Base-by-base conservation (phyloP, 805 yeast species). In the Kuraishia hungarica region DNA sequence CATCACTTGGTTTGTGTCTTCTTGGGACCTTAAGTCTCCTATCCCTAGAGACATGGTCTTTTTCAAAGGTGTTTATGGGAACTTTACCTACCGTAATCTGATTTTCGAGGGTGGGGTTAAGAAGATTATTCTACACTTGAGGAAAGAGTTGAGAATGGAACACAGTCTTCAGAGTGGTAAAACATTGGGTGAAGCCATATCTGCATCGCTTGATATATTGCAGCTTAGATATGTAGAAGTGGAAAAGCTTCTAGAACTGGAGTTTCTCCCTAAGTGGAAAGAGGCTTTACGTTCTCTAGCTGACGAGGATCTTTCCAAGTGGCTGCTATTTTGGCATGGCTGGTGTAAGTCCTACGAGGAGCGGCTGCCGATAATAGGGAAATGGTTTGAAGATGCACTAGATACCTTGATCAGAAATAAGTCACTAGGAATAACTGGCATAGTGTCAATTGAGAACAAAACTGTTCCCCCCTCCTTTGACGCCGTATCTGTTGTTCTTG, bases 21-120 rank as follows among this genome's bases (percentile, higher is more conserved):
- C 50, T 1, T 66, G 69, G 69, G 59, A 62, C 48, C 19, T 22
- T 11, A n/a, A 10, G 3, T 47, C 49, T 17, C 15, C 6, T 35
- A 39, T 53, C 5, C 54, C 50, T 3, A 50, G 43, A 15, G 51
- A 52, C 5, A 39, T 52, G 49, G 50, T 50, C 2, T 50, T 35
- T 10, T 19, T 29, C 23, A 50, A 35, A 28, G 51, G 29, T 29
- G 19, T 50, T 24, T 29, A 26, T 15, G 51, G 51, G 2, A 35
- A 50, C 4, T 15, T 15, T 6, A 19, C 10, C 11, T 50, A 50
- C 26, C 23, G 21, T 5, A 13, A 17, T 29, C 13, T 50, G 2
- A 11, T 50, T n/a, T 19, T 24, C 17, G 43, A 50, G 5, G 51
- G 51, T 19, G 51, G 43, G 2, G 21, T 50, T 13, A 29, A 28